Evolutionary conservation across 805 yeast species (phyloP).

Genomic region (Candida fluviatilis): DNA sequence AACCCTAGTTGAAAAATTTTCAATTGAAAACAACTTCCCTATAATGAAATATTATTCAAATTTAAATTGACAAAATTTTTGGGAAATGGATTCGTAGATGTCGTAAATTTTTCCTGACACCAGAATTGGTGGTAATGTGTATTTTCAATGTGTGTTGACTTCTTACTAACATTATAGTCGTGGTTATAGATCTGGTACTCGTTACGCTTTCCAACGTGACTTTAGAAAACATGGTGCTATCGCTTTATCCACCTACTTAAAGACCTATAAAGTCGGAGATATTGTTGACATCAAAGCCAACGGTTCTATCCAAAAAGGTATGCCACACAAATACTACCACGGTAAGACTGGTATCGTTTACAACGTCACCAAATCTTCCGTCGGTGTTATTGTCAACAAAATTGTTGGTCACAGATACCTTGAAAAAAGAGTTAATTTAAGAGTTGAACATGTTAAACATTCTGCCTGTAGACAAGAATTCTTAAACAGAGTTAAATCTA

Average conservation of each 20-base stretch:
- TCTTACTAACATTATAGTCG: neutral
- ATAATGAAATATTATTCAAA: no score
- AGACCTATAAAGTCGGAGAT: conserved; percentile 98
- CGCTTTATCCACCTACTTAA: conserved; percentile 94
- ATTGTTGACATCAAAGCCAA: conserved; percentile 99
- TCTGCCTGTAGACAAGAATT: conserved; percentile 99
- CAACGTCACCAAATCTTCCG: conserved; percentile 98
- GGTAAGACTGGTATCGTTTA: conserved; percentile 99
- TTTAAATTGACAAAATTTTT: no score
- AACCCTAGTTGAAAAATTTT: no score
- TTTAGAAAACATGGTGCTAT: conserved; percentile 96
- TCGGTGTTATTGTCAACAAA: conserved; percentile 98
- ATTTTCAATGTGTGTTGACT: neutral
- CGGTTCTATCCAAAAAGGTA: conserved; percentile 99
- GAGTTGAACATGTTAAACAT: conserved; percentile 99
- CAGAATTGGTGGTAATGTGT: neutral
- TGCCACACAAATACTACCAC: conserved; percentile 99
- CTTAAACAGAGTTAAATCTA: conserved; percentile 95
- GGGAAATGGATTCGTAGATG: no score
- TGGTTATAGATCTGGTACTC: conserved; percentile 99
- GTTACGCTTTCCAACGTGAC: conserved; percentile 99
- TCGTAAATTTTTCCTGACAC: no score
- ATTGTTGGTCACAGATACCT: conserved; percentile 98
- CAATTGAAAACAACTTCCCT: no score
- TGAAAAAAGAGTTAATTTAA: conserved; percentile 97